phyloP scores from a whole-genome alignment of 441 rosid species.

The Corymbia calophylla region DNA sequence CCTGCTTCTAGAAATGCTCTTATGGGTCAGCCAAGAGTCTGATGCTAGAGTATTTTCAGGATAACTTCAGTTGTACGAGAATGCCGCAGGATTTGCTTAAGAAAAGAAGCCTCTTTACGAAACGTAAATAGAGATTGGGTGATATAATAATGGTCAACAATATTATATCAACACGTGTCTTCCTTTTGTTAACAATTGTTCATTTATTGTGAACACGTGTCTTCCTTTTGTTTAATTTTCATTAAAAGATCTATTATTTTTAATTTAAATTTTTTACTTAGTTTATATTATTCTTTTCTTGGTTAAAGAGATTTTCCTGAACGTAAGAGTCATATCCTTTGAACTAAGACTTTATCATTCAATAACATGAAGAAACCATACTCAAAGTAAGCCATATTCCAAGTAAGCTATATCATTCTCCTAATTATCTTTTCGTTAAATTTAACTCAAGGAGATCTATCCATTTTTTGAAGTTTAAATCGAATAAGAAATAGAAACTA shows the following conservation, averaged over 20 bases:
- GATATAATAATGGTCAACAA: background rate
- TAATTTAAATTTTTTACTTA: background rate
- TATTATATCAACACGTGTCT: no score
- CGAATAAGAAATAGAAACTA: no score
- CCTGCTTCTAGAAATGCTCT: no score
- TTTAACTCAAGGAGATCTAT: background rate
- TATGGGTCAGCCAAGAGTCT: no score
- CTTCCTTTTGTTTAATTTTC: background rate
- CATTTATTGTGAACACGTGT: background rate
- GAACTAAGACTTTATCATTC: background rate
- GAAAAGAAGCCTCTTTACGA: no score
- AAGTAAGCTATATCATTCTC: background rate
- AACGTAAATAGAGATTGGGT: no score
- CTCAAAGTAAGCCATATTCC: background rate
- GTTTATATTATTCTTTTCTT: background rate
- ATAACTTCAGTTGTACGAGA: no score
- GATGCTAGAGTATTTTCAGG: no score
- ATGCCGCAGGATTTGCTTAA: no score
- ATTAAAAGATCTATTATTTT: background rate
- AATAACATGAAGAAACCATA: background rate
- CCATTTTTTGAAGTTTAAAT: no score
- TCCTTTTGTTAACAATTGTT: background rate
- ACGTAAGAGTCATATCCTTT: background rate
- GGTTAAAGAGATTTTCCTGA: background rate
- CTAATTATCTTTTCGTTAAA: background rate